phyloP scores from a whole-genome alignment of 768 basidiomycete species.

The Xerocomus spinulosus region DNA sequence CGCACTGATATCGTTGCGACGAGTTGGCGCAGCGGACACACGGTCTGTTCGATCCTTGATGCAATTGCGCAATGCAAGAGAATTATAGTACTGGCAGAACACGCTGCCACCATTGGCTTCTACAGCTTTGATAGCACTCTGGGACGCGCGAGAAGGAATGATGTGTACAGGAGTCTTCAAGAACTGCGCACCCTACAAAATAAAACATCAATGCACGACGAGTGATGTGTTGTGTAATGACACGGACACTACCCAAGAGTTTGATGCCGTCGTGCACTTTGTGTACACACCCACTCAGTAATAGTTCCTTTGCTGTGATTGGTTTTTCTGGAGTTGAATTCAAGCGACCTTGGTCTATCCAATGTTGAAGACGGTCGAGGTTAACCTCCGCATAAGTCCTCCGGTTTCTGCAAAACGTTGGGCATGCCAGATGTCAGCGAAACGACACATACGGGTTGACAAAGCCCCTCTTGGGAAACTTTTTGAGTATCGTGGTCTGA shows the following conservation, averaged over 20 bases:
- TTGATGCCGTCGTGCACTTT: constrained; percentile 89
- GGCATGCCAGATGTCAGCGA: neutral
- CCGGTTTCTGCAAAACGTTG: constrained; percentile 53
- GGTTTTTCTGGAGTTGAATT: constrained; percentile 72
- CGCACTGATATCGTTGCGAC: constrained; percentile 80
- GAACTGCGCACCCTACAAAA: constrained; percentile 55
- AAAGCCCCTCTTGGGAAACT: constrained; percentile 93
- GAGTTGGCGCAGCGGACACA: constrained; percentile 74
- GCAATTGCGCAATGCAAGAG: constrained; percentile 75
- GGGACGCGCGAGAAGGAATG: constrained; percentile 78
- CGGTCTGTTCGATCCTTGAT: constrained; percentile 69
- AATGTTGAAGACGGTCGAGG: constrained; percentile 82
- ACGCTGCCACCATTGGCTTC: constrained; percentile 79
- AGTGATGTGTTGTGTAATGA: neutral
- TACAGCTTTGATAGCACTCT: constrained; percentile 80
- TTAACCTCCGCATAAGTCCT: constrained; percentile 81
- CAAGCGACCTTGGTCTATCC: constrained; percentile 83
- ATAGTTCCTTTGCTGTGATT: constrained; percentile 82
- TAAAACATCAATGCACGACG: neutral
- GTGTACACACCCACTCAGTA: constrained; percentile 86
- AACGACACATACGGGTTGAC: constrained; percentile 70
- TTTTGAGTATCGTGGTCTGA: constrained; percentile 87
- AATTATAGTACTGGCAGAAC: constrained; percentile 89
- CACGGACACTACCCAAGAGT: constrained; percentile 74
- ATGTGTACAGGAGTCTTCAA: constrained; percentile 74